Percentiles rank a stretch among this genome's conserved stretches.
Evolutionary conservation across 306 rosid species (phyloP).

Genomic region (Gleditsia sinensis): DNA sequence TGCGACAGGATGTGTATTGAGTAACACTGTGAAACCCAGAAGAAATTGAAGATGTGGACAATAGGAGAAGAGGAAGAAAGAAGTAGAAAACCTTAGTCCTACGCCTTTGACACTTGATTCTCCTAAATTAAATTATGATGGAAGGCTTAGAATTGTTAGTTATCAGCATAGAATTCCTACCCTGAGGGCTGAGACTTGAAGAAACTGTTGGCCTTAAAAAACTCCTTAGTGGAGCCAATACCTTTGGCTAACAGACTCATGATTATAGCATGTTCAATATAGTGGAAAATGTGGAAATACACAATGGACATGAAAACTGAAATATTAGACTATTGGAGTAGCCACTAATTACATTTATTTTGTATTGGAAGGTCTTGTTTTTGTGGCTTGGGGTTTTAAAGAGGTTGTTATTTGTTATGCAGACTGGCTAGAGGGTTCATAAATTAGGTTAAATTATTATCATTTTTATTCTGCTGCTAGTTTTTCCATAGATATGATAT

Average conservation of each 20-base stretch:
- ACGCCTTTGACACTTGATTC: neutral
- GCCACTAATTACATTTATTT: constrained; percentile 10
- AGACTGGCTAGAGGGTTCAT: neutral
- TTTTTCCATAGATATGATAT: neutral
- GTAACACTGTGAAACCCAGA: neutral
- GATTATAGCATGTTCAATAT: neutral
- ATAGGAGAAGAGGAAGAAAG: neutral
- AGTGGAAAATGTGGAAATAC: constrained; percentile 8
- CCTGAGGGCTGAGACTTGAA: neutral
- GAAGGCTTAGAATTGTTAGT: constrained; percentile 1
- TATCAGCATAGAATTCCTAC: neutral
- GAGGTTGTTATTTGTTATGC: neutral
- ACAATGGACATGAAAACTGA: too few species aligned
- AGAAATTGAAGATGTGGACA: neutral
- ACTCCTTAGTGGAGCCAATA: too few species aligned
- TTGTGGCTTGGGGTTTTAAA: constrained; percentile 1
- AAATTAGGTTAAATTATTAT: neutral
- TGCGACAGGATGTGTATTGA: neutral
- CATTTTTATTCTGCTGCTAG: neutral
- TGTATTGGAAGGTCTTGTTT: neutral
- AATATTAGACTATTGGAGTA: neutral
- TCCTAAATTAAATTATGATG: neutral
- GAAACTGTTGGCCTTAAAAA: neutral
- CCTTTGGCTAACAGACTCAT: too few species aligned
- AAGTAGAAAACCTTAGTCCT: neutral